A percentile compares a stretch with the other conserved stretches of the same genome.
Conservation (phyloP, 2,329 filamentous ascomycete genomes). For the Aspergillus latus region DNA sequence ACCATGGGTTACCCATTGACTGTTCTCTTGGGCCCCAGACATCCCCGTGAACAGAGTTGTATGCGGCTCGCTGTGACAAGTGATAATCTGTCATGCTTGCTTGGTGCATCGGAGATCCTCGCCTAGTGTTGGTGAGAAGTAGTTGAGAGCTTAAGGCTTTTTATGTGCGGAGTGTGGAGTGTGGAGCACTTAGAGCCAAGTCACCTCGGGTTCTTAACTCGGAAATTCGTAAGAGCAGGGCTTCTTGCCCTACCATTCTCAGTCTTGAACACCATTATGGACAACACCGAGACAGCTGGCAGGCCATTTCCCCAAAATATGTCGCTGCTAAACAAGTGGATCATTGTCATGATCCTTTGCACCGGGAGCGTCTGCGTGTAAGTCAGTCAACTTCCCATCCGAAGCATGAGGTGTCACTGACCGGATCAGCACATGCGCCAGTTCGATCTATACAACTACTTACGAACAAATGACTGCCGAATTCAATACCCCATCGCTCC, state of each 20-base stretch:
- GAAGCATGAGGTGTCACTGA: not conserved
- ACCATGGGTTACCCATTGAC: not conserved
- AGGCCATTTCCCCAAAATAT: not conserved
- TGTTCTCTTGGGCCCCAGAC: not conserved
- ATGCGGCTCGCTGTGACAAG: not conserved
- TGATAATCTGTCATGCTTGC: not conserved
- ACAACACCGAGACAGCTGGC: not conserved
- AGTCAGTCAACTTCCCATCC: not conserved
- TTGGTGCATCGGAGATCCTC: not conserved
- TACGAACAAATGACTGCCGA: slow-evolving; percentile 72
- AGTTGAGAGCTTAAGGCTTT: not conserved
- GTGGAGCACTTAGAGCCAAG: not conserved
- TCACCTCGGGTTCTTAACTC: not conserved
- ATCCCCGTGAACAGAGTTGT: not conserved
- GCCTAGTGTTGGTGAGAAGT: not conserved
- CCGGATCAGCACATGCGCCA: not conserved
- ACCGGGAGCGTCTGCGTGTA: not conserved
- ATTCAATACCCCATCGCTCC: slow-evolving; percentile 54
- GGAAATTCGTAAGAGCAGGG: not conserved
- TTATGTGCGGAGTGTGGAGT: not conserved
- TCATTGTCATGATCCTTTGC: not conserved
- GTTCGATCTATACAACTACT: slow-evolving; percentile 77
- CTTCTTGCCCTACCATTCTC: not conserved
- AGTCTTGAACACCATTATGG: not conserved
- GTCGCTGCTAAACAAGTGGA: not conserved